Base-by-base conservation (phyloP, 2,329 filamentous ascomycete species). In the Stagonosporopsis rhizophila region DNA sequence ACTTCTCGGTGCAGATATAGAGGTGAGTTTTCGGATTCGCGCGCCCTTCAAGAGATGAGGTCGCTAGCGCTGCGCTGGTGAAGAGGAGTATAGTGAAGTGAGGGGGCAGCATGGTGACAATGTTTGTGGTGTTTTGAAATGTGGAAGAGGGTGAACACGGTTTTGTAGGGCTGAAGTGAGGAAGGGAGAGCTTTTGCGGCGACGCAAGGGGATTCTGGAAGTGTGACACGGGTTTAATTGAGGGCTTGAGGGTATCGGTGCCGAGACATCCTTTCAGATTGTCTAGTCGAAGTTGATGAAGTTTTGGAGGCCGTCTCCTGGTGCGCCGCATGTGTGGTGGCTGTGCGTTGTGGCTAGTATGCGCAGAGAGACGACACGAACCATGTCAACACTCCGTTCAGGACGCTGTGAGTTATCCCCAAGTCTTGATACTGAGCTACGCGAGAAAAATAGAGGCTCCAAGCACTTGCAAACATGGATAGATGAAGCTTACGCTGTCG, bases 1-100 rank as follows among this genome's bases (percentile, higher is more conserved):
- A 35, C 2, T 48, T 40, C 14, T 65, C 58, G 22, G 53, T 49
- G 45, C 66, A 66, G 48, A 64, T 20, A 42, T 66, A 69, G 20
- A 68, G 52, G 44, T 66, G 58, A 14, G 57, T 64, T 48, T 44
- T 58, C 6, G 45, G 20, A n/a, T 11, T n/a, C 17, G 52, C 20
- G 30, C 46, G 41, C 8, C 28, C 3, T 1, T 40, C 2, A 28
- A 44, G 46, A 8, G 23, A 9, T 2, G 37, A 27, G 6, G 40
- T 6, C 7, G 42, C 49, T 3, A 35, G 20, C 7, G 20, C 14
- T 35, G 46, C 9, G 41, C 40, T 4, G 28, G 34, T 41, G 34
- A 35, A 34, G n/a, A 40, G 20, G n/a, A 52, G 39, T 1, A 37
- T 4, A 1, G 19, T 15, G 2, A 20, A 7, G 22, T 38, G 23